Base-by-base conservation (phyloP, 1,284 basidiomycete genomes). In the Boletellus deceptivus region DNA sequence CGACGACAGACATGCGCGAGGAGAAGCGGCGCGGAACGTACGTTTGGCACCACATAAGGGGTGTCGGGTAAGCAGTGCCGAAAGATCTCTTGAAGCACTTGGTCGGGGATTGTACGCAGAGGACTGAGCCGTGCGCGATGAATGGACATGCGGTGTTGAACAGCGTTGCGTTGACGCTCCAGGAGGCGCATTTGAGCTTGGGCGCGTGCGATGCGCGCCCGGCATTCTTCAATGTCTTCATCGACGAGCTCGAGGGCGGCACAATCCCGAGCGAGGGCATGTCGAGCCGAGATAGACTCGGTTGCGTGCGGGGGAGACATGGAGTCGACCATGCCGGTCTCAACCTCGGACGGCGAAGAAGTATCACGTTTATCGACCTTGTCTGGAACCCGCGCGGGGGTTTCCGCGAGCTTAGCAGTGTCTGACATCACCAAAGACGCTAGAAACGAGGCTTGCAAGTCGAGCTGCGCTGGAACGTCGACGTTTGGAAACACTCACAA, bases 11-110 rank as follows among this genome's bases (percentile, higher is more conserved):
- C 57, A n/a, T 65, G 65, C 1, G 64, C 63, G 33, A 67, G 65
- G 40, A 70, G 48, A 4, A 67, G 50, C 2, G 65, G 65, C 35
- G 66, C 57, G 6, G 54, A 52, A 36, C 25, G 48, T 8, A 53
- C 31, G n/a, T 52, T 22, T 2, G 68, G 68, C 6, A 55, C 44
- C 48, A 63, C 16, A 41, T 61, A 67, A 13, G 43, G 49, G 3
- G 45, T 50, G 8, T 59, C 54, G 1, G 62, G 67, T 1, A 70
- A 37, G 20, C 67, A 67, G 20, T 46, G 53, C 18, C 43, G 55
- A 33, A 67, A 70, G 18, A 70, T 63, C 22, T 69, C 64, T 48
- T 65, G 65, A 5, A 70, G 60, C 1, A 67, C 25, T 48, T 67
- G 64, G 39, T 68, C 64, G 22, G 65, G 68, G 34, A 70, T 22